Evolutionary conservation across 352 stramenopile species (phyloP).

Genomic region (Pythium sp.): DNA sequence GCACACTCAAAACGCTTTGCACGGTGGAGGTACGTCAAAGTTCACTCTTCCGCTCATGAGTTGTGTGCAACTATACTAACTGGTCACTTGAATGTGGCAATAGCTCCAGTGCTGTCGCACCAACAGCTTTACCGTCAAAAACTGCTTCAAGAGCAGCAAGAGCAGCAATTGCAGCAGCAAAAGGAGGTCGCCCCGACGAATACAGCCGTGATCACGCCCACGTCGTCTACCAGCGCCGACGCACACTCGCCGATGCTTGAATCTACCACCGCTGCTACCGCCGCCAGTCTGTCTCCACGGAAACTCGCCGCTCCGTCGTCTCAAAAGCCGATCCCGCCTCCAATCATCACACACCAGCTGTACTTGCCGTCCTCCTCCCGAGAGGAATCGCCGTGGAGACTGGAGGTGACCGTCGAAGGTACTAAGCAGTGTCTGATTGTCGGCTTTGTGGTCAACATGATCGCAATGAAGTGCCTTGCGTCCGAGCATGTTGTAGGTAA

Average conservation of each 20-base stretch:
- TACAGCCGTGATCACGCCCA: conserved; percentile 17
- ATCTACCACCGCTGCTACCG: neutral
- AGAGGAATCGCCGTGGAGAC: conserved; percentile 37
- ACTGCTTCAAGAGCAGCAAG: conserved; percentile 53
- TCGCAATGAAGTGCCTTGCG: conserved; percentile 59
- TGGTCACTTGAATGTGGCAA: too few species aligned
- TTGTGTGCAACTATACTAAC: conserved; percentile 4
- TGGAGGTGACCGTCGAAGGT: conserved; percentile 57
- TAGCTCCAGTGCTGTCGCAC: conserved; percentile 46
- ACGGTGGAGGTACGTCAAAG: conserved; percentile 8
- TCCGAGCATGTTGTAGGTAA: conserved; percentile 71
- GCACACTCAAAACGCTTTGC: conserved; percentile 30
- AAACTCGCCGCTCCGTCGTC: neutral
- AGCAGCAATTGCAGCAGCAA: conserved; percentile 20
- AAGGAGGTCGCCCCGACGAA: neutral
- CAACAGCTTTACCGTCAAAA: conserved; percentile 79
- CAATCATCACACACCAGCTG: conserved; percentile 19
- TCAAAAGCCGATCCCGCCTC: conserved; percentile 24
- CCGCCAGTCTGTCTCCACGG: neutral
- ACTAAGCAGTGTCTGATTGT: conserved; percentile 74
- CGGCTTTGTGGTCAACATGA: conserved; percentile 75
- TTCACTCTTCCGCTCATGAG: neutral
- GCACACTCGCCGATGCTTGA: neutral
- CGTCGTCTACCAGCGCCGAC: neutral
- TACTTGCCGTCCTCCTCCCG: neutral